A percentile compares a stretch with the other conserved stretches of the same genome.
These are phyloP conservation scores for Arabidopsis arenosa DNA, from an alignment of 345 rosid genomes.

Conservation along the genomic window DNA sequence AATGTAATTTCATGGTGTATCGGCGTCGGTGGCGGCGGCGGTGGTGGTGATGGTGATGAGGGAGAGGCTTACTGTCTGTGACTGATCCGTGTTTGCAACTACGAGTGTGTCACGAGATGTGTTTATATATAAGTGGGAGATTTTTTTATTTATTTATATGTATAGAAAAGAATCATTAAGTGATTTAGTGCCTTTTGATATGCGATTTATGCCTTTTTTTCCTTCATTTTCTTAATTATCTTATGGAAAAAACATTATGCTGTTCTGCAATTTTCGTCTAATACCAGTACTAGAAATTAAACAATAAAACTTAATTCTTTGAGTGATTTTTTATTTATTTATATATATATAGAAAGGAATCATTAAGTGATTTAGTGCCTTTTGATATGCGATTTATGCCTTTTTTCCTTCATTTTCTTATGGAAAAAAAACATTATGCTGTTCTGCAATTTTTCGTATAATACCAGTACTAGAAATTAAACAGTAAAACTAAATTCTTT, in stretches of 20 bases:
- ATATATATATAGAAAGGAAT: background rate
- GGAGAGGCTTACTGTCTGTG: conserved; percentile 20
- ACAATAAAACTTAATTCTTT: no score
- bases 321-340: background rate
- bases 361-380: background rate
- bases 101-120: conserved; percentile 33
- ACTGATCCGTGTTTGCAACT: conserved; percentile 30
- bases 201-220: background rate
- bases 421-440: background rate
- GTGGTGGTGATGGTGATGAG: background rate
- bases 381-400: background rate
- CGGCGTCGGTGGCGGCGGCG: conserved; percentile 14
- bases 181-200: conserved; percentile 1
- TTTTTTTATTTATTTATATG: background rate
- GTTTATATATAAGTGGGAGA: conserved; percentile 32
- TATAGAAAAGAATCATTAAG: background rate
- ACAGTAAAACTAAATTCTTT: background rate
- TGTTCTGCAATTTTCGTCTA: no score
- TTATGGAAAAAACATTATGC: background rate
- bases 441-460: background rate
- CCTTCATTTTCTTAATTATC: background rate
- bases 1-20: conserved; percentile 39
- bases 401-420: background rate
- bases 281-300: no score
- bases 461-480: background rate